Conservation (phyloP, 2,329 filamentous ascomycete species). For the Fusarium staphyleae region DNA sequence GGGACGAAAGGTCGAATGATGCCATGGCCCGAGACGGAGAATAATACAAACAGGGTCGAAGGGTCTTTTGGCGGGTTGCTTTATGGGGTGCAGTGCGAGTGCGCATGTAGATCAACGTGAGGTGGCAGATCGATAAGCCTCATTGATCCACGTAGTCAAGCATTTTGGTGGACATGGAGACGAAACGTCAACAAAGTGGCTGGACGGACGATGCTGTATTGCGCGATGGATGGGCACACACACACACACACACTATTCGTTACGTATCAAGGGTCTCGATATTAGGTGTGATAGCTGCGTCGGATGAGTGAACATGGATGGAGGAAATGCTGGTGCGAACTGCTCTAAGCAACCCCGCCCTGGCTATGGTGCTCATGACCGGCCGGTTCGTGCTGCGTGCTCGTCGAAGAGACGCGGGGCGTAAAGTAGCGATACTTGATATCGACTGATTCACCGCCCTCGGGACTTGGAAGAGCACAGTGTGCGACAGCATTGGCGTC, state of each 20-base stretch:
- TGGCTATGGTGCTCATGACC: slow-evolving; percentile 36
- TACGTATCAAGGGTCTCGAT: too few species aligned
- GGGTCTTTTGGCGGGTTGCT: neutral
- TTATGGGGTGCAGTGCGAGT: slow-evolving; percentile 1
- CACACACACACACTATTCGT: too few species aligned
- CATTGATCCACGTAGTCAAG: slow-evolving; percentile 15
- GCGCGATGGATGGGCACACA: neutral
- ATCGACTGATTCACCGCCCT: slow-evolving; percentile 21
- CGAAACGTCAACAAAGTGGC: slow-evolving; percentile 2
- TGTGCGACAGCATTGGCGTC: slow-evolving; percentile 30
- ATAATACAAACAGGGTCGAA: neutral
- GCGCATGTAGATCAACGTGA: slow-evolving; percentile 14
- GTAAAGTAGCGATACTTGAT: slow-evolving; percentile 25
- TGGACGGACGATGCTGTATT: neutral
- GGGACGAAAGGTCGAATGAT: neutral
- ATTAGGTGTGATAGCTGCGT: neutral
- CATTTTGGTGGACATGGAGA: neutral
- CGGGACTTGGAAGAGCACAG: slow-evolving; percentile 21
- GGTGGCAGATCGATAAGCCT: slow-evolving; percentile 27
- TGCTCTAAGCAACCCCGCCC: slow-evolving; percentile 37
- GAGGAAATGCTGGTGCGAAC: slow-evolving; percentile 6
- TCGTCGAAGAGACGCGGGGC: slow-evolving; percentile 27
- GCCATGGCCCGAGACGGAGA: neutral
- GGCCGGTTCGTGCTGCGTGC: slow-evolving; percentile 29
- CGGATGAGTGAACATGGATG: neutral